Evolutionary conservation across 1,284 basidiomycete species (phyloP).

Genomic region (Ustilago crameri): DNA sequence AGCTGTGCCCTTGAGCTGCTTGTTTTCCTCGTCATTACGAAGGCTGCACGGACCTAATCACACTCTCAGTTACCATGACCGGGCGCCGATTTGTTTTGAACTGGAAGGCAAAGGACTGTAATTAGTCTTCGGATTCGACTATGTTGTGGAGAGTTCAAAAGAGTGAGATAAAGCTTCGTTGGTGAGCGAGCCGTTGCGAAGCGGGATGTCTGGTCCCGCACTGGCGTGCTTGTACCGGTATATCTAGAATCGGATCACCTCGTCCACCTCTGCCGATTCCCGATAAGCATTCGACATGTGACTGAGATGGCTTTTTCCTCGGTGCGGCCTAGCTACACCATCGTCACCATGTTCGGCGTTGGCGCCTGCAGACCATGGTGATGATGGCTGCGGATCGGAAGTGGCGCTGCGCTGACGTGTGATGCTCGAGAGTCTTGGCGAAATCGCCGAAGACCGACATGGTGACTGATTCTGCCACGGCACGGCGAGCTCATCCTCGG

Average conservation of each 20-base stretch:
- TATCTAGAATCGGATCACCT: constrained; percentile 29
- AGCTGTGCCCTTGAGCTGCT: too few species aligned
- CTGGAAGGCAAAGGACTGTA: too few species aligned
- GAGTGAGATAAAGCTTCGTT: too few species aligned
- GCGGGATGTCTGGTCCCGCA: too few species aligned
- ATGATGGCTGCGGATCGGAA: neutral
- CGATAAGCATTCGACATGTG: neutral
- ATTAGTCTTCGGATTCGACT: too few species aligned
- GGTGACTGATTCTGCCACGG: constrained; percentile 23
- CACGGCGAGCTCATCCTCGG: neutral
- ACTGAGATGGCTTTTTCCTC: constrained; percentile 4
- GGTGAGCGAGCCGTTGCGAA: too few species aligned
- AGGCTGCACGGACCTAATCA: too few species aligned
- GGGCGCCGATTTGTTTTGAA: too few species aligned
- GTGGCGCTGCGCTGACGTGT: constrained; percentile 32
- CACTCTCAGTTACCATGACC: too few species aligned
- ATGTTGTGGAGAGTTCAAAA: too few species aligned
- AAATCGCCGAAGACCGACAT: constrained; percentile 27
- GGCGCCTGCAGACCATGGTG: constrained; percentile 2
- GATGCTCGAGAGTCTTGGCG: constrained; percentile 14
- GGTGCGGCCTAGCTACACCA: neutral
- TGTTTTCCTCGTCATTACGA: too few species aligned
- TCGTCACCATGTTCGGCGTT: neutral
- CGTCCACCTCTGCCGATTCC: constrained; percentile 15
- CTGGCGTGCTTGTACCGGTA: neutral